Evolutionary conservation across 805 yeast species (phyloP), one percentile per base, ranked within the genome.

Genomic region (Ogataea nitratoaversa): DNA sequence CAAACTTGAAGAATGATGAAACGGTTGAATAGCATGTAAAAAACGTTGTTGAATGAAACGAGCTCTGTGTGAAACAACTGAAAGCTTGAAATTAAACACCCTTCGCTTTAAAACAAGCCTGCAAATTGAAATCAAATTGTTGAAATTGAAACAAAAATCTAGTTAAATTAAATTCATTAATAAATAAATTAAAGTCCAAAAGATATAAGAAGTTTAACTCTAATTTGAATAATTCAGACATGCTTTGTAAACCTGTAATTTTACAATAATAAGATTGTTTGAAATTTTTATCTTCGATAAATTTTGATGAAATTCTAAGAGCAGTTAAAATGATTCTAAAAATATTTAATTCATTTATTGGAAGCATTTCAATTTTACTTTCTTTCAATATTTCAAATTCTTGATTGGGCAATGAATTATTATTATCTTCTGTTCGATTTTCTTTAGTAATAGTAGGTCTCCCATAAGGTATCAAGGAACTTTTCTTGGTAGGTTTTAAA

Each of bases 261-360:
- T 64, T 65, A 31, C 75, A 71, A 44, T 66, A 71, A 34, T 63
- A 62, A 23, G 50, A 52, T 37, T 68, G 75, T 36, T 63, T 66
- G 48, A 60, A 71, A 49, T 70, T 66, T 32, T 70, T 62, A 46
- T 71, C 76, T 45, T 71, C 76, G 19, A 70, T 54, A 27, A 65
- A 53, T 44, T 71, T 71, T 19, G 62, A 59, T 30, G 72, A 59
- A 19, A 71, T 54, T 30, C 76, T 51, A 13, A 70, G 43, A 28
- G 59, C 55, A 2, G 73, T 65, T 41, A 70, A 53, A 8, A 68
- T 48, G 33, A 71, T 49, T 25, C 76, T 47, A 43, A 68, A 66
- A 5, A 63, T 67, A 41, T 71, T 70, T 34, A 63, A 48, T 6
- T 55, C 52, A 31, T 66, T 61, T 11, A 71, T 50, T 2, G 63